phyloP scores from a whole-genome alignment of 768 basidiomycete genomes.

The Pulveroboletus frians region DNA sequence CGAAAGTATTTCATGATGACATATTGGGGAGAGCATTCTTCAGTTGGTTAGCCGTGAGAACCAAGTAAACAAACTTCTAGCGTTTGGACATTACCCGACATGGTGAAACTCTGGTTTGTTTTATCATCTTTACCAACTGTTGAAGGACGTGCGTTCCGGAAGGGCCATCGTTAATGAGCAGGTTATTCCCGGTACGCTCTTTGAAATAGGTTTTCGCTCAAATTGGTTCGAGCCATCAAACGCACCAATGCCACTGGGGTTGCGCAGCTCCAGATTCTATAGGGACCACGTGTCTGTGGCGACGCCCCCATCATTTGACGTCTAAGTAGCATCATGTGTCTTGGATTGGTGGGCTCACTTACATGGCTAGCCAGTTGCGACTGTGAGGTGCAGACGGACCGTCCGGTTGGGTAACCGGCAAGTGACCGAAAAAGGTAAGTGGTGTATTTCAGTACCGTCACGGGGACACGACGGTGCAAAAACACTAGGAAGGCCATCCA shows the following conservation, averaged over 20 bases:
- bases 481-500: background rate
- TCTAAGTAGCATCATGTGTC: conserved; percentile 1
- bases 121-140: background rate
- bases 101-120: background rate
- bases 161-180: background rate
- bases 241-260: background rate
- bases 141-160: background rate
- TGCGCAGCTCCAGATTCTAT: background rate
- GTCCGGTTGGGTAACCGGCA: background rate
- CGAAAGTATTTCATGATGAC: background rate
- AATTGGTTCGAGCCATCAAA: conserved; percentile 1
- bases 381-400: background rate
- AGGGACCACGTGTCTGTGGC: conserved; percentile 1
- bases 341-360: background rate
- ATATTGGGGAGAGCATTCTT: background rate
- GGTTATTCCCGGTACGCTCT: background rate
- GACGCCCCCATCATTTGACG: background rate
- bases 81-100: background rate
- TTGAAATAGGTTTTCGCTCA: background rate
- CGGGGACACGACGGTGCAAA: conserved; percentile 3
- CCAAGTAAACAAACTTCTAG: background rate
- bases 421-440: background rate
- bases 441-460: background rate
- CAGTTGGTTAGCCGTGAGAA: background rate
- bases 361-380: background rate